These are phyloP conservation scores for Aspergillus sp. DNA, from an alignment of 2,329 filamentous ascomycete species.

Conservation along the genomic window DNA sequence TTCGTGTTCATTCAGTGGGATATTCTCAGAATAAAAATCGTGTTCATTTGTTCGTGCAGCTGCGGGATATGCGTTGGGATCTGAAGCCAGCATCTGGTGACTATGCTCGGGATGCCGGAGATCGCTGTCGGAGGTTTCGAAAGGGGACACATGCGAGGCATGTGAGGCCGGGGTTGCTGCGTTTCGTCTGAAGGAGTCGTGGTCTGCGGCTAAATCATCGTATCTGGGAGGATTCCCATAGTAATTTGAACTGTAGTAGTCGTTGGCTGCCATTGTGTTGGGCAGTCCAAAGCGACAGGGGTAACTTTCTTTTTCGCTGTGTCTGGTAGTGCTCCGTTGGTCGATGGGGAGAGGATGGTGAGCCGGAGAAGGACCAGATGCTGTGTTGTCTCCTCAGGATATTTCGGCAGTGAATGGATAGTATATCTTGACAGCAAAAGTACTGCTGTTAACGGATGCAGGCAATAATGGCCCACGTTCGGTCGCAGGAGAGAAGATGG, in stretches of 20 bases:
- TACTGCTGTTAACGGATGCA: not conserved
- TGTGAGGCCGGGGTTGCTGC: constrained; percentile 17
- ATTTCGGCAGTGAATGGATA: too few species aligned
- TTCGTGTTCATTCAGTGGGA: constrained; percentile 31
- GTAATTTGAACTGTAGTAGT: constrained; percentile 54
- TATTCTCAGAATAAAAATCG: constrained; percentile 37
- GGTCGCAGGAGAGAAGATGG: not conserved
- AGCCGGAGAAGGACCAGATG: too few species aligned
- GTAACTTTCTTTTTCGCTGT: not conserved
- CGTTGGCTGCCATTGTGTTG: constrained; percentile 54
- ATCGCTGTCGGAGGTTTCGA: constrained; percentile 37
- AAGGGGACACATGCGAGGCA: constrained; percentile 33
- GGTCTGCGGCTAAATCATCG: constrained; percentile 29
- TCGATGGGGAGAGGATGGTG: too few species aligned
- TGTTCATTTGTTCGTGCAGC: constrained; percentile 26
- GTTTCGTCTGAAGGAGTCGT: constrained; percentile 31
- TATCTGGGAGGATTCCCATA: constrained; percentile 31
- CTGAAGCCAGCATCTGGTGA: constrained; percentile 30
- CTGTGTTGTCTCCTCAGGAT: too few species aligned
- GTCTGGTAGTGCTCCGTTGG: too few species aligned
- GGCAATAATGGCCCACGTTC: not conserved
- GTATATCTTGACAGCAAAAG: not conserved
- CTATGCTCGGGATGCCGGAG: constrained; percentile 30
- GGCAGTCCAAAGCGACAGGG: not conserved
- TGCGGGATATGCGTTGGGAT: constrained; percentile 23